phyloP scores from a whole-genome alignment of 139 green algal species.

The Haematococcus sp. region DNA sequence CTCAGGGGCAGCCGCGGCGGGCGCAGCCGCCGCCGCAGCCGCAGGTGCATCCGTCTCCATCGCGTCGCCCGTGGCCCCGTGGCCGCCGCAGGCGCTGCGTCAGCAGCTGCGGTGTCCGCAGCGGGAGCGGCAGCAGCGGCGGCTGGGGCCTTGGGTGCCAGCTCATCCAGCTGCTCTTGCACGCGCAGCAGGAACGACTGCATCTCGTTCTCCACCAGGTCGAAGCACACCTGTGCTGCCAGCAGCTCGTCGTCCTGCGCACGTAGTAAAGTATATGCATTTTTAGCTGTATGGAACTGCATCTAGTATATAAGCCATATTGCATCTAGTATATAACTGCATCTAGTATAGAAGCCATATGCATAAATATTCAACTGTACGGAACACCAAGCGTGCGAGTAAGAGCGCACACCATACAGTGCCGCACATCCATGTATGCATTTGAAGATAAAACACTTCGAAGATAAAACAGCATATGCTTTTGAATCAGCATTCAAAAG shows the following conservation, averaged over 20 bases:
- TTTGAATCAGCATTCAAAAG: too few species aligned
- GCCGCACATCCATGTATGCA: too few species aligned
- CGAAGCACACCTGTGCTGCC: constrained; percentile 96
- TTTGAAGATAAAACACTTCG: too few species aligned
- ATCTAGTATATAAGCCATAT: neutral
- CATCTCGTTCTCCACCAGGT: constrained; percentile 95
- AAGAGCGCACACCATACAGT: neutral
- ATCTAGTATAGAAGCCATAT: neutral
- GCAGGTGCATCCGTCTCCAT: constrained; percentile 32
- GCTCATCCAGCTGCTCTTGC: constrained; percentile 11
- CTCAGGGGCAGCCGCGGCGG: constrained; percentile 11
- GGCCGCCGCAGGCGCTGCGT: constrained; percentile 10
- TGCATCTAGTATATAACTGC: neutral
- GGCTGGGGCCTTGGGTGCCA: constrained; percentile 18
- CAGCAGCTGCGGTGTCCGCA: constrained; percentile 1
- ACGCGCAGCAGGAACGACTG: constrained; percentile 77
- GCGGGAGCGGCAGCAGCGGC: constrained; percentile 9
- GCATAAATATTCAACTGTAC: too few species aligned
- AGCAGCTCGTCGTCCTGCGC: constrained; percentile 73
- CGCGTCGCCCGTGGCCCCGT: constrained; percentile 13
- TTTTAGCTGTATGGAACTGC: too few species aligned
- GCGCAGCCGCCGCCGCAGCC: constrained; percentile 16
- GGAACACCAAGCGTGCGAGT: too few species aligned
- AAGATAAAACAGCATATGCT: too few species aligned
- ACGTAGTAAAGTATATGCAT: too few species aligned